Evolutionary conservation across 371 early-diverging fungal species (phyloP).

Genomic region (Circinella minor): DNA sequence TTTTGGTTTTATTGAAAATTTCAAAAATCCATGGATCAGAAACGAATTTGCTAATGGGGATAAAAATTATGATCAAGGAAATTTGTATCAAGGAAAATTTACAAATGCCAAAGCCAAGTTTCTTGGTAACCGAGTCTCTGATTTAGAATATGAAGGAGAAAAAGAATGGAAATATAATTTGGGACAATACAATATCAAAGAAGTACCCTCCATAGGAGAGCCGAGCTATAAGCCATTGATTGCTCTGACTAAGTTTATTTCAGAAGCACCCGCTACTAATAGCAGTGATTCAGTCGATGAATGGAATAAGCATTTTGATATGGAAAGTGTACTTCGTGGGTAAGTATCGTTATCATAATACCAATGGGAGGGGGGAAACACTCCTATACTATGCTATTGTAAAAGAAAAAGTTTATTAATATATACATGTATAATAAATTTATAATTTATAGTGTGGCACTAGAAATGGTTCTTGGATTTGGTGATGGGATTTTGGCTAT

Average conservation of each 20-base stretch:
- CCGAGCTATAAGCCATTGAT: conserved; percentile 24
- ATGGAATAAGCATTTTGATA: conserved; percentile 36
- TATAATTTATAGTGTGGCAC: conserved; percentile 25
- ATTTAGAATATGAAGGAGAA: conserved; percentile 21
- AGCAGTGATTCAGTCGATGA: conserved; percentile 3
- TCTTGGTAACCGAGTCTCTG: conserved; percentile 18
- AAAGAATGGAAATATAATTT: conserved; percentile 24
- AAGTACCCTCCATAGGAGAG: conserved; percentile 10
- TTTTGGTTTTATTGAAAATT: conserved; percentile 42
- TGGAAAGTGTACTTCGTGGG: conserved; percentile 37
- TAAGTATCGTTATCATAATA: conserved; percentile 12
- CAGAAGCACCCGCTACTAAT: conserved; percentile 28
- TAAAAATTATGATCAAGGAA: conserved; percentile 29
- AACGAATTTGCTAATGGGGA: conserved; percentile 37
- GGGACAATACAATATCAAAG: conserved; percentile 37
- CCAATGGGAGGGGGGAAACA: too few relatives aligned
- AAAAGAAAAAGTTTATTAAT: neutral
- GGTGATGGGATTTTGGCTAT: conserved; percentile 37
- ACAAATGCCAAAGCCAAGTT: neutral
- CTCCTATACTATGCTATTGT: neutral
- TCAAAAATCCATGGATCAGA: conserved; percentile 37
- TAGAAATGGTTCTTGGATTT: conserved; percentile 41
- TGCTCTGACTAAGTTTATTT: conserved; percentile 36
- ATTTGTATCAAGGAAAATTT: conserved; percentile 36
- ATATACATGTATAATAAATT: neutral